phyloP scores from a whole-genome alignment of 352 stramenopile species.

The Globisporangium lucens region DNA sequence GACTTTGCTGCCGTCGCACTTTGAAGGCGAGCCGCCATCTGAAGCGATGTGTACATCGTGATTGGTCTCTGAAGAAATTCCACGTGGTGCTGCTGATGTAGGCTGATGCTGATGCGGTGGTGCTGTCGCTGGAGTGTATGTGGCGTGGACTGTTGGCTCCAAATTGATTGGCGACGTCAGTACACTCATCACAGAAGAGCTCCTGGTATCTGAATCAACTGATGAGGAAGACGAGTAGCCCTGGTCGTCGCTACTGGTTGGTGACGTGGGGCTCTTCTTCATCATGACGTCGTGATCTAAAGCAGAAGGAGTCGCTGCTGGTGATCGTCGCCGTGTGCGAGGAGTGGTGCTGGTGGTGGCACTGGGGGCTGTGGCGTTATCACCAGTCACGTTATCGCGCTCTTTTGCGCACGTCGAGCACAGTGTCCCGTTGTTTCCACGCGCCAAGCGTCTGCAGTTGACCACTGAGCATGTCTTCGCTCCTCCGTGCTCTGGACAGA shows the following conservation, averaged over 20 bases:
- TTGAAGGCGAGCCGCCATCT: neutral
- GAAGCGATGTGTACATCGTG: neutral
- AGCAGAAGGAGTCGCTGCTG: neutral
- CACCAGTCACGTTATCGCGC: neutral
- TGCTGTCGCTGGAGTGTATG: conserved; percentile 5
- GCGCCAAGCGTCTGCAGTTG: conserved; percentile 66
- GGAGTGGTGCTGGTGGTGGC: neutral
- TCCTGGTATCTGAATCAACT: neutral
- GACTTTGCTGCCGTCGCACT: conserved; percentile 35
- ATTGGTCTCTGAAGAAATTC: neutral
- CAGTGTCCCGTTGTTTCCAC: conserved; percentile 31
- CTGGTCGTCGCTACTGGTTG: conserved; percentile 7
- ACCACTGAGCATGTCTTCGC: conserved; percentile 46
- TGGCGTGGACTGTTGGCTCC: neutral
- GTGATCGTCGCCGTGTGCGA: neutral
- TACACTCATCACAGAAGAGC: conserved; percentile 3
- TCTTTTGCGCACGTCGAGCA: conserved; percentile 42
- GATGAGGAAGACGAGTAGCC: conserved; percentile 3
- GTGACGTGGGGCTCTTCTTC: neutral
- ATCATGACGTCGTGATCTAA: neutral
- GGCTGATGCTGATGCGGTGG: neutral
- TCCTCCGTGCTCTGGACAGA: conserved; percentile 69
- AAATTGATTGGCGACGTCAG: neutral
- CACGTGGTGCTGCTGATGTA: neutral
- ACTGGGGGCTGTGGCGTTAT: neutral